Evolutionary conservation across 768 basidiomycete genomes (phyloP), one percentile per base, ranked within the genome.

Genomic region (Boletus speciosus): DNA sequence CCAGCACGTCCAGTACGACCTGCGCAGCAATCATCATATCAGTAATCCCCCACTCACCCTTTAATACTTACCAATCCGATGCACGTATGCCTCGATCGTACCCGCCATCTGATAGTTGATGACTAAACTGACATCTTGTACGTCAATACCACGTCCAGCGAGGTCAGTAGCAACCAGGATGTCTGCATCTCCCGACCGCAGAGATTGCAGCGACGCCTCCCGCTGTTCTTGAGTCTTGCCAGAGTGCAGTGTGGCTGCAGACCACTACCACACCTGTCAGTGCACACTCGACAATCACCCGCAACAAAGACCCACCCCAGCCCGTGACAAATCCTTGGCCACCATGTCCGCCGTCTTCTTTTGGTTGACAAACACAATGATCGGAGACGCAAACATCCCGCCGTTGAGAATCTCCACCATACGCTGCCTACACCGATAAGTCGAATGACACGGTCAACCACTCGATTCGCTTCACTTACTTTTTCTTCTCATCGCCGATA

Each of bases 311-410:
- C 90, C 39, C 70, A 95, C 90, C 21, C 91, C 89, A 38, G 86
- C 92, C 49, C 93, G 89, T 46, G 86, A 85, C 2, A 99, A 77
- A 66, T 98, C 95, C 70, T 95, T 95, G 37, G 93, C 88, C 34
- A 99, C 93, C 86, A 94, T 92, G 69, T 99, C 97, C 47, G 95
- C 96, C 12, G 93, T 96, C 80, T 98, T 97, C 80, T 99, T 99
- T 73, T 98, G 95, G 71, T 98, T 98, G 77, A 98, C 95, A 73
- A 98, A 99, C 19, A 94, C 90, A 59, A 99, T 99, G 62, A 99
- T 98, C 5, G 97, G 97, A 16, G 97, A 83, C 35, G 84, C 72
- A 69, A 84, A 93, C 57, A 81, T 78, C 39, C 85, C 87, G 57
- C 85, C 87, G 76, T 95, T 93, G 72, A 99, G 85, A 59, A 98